Evolutionary conservation across 2,329 filamentous ascomycete genomes (phyloP).

Genomic region (Mariannaea sp.): DNA sequence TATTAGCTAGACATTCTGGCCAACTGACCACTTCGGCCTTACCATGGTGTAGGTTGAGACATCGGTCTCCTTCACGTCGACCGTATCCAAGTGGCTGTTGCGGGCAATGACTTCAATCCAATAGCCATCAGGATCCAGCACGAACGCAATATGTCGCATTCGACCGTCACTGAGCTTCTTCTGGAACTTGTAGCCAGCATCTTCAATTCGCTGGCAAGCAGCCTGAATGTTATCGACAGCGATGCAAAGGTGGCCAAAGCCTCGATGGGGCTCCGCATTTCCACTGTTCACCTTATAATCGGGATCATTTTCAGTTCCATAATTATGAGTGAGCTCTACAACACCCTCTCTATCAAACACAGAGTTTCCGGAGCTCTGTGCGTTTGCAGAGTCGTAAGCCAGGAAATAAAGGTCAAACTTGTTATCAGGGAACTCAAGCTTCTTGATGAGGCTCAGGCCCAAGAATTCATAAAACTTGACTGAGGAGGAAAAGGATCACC

Average conservation of each 20-base stretch:
- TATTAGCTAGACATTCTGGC: constrained; percentile 11
- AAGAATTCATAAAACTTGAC: constrained; percentile 95
- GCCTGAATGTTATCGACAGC: constrained; percentile 84
- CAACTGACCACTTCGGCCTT: constrained; percentile 12
- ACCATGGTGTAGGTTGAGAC: constrained; percentile 74
- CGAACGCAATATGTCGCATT: constrained; percentile 90
- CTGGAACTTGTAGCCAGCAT: constrained; percentile 91
- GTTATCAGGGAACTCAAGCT: constrained; percentile 79
- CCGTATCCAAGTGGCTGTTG: constrained; percentile 72
- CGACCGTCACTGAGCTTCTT: constrained; percentile 90
- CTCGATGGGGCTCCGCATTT: constrained; percentile 84
- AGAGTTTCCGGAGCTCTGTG: constrained; percentile 73
- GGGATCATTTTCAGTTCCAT: constrained; percentile 86
- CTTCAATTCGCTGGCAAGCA: constrained; percentile 86
- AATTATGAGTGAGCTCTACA: constrained; percentile 82
- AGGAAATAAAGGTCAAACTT: constrained; percentile 98
- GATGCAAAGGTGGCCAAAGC: constrained; percentile 87
- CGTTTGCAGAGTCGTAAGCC: constrained; percentile 78
- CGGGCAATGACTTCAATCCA: constrained; percentile 85
- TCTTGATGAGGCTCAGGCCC: constrained; percentile 82
- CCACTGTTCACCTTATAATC: constrained; percentile 84
- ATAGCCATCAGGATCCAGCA: constrained; percentile 83
- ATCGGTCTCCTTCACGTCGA: constrained; percentile 74
- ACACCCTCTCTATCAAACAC: constrained; percentile 84
- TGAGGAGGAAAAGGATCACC: constrained; percentile 32